Base-by-base conservation (phyloP, 2,329 filamentous ascomycete species). In the Byssoonygena ceratinophila region DNA sequence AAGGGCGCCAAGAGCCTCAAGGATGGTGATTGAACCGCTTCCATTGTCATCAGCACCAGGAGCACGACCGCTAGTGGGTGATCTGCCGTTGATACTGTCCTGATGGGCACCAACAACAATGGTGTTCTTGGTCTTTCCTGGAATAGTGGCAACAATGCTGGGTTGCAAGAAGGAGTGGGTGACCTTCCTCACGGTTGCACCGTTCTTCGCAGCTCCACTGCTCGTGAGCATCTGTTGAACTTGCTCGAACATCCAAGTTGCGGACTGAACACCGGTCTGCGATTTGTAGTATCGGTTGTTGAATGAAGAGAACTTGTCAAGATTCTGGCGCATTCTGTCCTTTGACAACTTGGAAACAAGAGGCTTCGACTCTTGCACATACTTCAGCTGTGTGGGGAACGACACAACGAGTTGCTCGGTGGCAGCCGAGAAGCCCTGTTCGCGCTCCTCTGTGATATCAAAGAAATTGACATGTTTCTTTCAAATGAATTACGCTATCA, bases 401-500 rank as follows among this genome's bases (percentile, higher is more conserved):
- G 20, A 16, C 16, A 16, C 47, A 34, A 20, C 4, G 16, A 34
- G 5, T 32, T 34, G 16, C 25, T 32, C 25, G 27, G 16, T 23
- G 20, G 32, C 8, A 23, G 29, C 12, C 14, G 82, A 79, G 40
- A 41, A 31, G n/a, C 9, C 46, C 14, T 6, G 8, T 3, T 31
- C 47, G 14, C 59, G 61, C 49, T 69, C 66, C 36, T 87, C 78
- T 56, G 92, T 96, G 63, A 97, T 90, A 71, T 97, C 91, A 77
- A 97, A 94, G 76, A 97, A 97, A 63, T 84, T 85, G 60, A 84
- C 76, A 62, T 88, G 88, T 66, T 86, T 78, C 87, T 94, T n/a
- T 43, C 9, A 50, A 40, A 34, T 1, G 16, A 51, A 7, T 22
- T 9, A 7, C 9, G 3, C 1, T 61, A 36, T 55, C 48, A 43